A percentile compares a stretch with the other conserved stretches of the same genome.
These are phyloP conservation scores for Silene latifolia DNA, from an alignment of 148 eudicot genomes.

Conservation along the genomic window DNA sequence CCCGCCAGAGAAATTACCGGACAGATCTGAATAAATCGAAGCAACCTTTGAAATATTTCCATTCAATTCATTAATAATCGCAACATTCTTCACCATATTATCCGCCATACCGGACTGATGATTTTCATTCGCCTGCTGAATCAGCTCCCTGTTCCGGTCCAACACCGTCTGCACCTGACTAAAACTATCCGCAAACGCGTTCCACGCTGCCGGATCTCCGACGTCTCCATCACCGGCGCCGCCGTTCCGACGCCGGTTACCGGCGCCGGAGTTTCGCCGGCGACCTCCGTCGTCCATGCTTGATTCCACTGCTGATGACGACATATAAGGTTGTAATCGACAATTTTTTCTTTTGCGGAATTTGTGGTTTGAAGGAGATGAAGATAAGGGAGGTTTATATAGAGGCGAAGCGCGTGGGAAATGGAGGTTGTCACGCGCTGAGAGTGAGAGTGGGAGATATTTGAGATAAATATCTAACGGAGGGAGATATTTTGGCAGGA, in stretches of 20 bases:
- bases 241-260: slow-evolving; percentile 9
- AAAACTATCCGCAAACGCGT: slow-evolving; percentile 40
- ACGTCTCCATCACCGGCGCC: slow-evolving; percentile 14
- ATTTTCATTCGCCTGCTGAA: slow-evolving; percentile 71
- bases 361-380: background rate
- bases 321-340: background rate
- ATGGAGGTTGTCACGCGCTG: slow-evolving; percentile 9
- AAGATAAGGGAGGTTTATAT: slow-evolving; percentile 17
- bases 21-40: slow-evolving; percentile 47
- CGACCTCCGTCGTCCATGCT: slow-evolving; percentile 22
- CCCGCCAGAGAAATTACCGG: slow-evolving; percentile 30
- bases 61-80: slow-evolving; percentile 58
- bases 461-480: slow-evolving; percentile 20
- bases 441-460: slow-evolving; percentile 12
- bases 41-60: slow-evolving; percentile 52
- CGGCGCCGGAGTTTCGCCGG: slow-evolving; percentile 13
- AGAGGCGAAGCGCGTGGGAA: slow-evolving; percentile 26
- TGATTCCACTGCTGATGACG: slow-evolving; percentile 28
- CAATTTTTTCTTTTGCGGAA: too few relatives aligned
- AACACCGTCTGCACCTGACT: slow-evolving; percentile 53
- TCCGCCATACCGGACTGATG: slow-evolving; percentile 54
- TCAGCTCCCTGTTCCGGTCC: slow-evolving; percentile 53
- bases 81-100: slow-evolving; percentile 54
- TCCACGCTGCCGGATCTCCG: slow-evolving; percentile 56
- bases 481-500: slow-evolving; percentile 18